These are phyloP conservation scores for Arachis stenosperma DNA, from an alignment of 306 rosid genomes.

Conservation along the genomic window DNA sequence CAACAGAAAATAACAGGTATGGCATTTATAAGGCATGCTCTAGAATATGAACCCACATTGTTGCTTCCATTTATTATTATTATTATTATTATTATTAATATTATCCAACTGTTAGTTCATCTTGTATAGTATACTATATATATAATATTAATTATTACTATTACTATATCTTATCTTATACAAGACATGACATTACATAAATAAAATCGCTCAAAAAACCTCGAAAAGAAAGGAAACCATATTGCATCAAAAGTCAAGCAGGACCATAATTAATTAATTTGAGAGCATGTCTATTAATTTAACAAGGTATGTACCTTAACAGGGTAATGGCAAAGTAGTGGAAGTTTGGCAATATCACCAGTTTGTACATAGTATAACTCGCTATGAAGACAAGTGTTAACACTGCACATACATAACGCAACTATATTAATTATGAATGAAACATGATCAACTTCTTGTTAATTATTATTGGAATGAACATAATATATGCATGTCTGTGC, in stretches of 20 bases:
- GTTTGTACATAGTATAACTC: conserved; percentile 57
- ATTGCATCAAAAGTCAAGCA: background rate
- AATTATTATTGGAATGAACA: background rate
- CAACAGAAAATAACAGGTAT: conserved; percentile 7
- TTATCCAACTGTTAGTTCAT: too few species aligned
- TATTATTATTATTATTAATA: too few species aligned
- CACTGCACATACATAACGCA: conserved; percentile 45
- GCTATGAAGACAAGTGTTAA: conserved; percentile 42
- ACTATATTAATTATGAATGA: background rate
- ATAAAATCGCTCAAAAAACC: background rate
- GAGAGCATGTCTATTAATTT: background rate
- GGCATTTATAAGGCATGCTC: conserved; percentile 36
- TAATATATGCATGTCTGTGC: too few species aligned
- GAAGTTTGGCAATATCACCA: conserved; percentile 76
- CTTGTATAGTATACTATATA: too few species aligned
- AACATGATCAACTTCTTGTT: background rate
- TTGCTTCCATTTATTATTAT: background rate
- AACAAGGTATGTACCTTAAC: conserved; percentile 62
- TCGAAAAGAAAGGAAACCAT: background rate
- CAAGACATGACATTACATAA: background rate
- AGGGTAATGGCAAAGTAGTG: conserved; percentile 94
- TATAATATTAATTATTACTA: too few species aligned
- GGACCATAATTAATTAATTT: background rate
- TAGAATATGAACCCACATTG: background rate
- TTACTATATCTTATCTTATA: too few species aligned